Base-by-base conservation (phyloP, 352 stramenopile genomes). In the Phytophthora nicotianae region DNA sequence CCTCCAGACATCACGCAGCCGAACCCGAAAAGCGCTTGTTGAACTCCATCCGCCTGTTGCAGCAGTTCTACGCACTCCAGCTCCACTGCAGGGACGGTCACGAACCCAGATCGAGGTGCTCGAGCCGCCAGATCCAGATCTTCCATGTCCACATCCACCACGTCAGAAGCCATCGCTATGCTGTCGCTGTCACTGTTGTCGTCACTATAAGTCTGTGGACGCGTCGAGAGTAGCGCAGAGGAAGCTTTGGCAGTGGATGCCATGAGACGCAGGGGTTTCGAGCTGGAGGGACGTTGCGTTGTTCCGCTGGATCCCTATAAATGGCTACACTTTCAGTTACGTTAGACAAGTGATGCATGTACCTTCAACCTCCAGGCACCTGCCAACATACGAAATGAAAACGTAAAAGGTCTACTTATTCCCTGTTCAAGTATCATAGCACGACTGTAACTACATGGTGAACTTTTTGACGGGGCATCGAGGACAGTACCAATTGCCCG, bases 401-500 rank as follows among this genome's bases (percentile, higher is more conserved):
- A 50, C 51, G 42, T n/a, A 47, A 54, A 47, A 52, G 13, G 21
- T 51, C 40, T 49, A 41, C 38, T 19, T 51, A 45, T 37, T 49
- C 27, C 51, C 26, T 58, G 37, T 9, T 43, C 42, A n/a, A 64
- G 21, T 95, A 63, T 47, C 43, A 24, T 35, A 10, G 35, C n/a
- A 24, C 27, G 27, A 50, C 89, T 55, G n/a, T 52, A 54, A 45
- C 40, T 72, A 70, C 61, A 64, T 61, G 33, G 46, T 57, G 43
- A 86, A 24, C 21, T 77, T 79, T 65, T 81, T 73, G 47, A 86
- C 23, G 10, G 83, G 85, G 41, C 88, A 96, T 50, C 69, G 72
- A 8, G 74, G 75, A 62, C 88, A 96, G 69, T 88, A 95, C 88
- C 88, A 96, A 55, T 94, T 84, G 20, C 81, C 83, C 16, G 68